Evolutionary conservation across 1,284 basidiomycete genomes (phyloP).

Genomic region (Cutaneotrichosporon arboriforme): DNA sequence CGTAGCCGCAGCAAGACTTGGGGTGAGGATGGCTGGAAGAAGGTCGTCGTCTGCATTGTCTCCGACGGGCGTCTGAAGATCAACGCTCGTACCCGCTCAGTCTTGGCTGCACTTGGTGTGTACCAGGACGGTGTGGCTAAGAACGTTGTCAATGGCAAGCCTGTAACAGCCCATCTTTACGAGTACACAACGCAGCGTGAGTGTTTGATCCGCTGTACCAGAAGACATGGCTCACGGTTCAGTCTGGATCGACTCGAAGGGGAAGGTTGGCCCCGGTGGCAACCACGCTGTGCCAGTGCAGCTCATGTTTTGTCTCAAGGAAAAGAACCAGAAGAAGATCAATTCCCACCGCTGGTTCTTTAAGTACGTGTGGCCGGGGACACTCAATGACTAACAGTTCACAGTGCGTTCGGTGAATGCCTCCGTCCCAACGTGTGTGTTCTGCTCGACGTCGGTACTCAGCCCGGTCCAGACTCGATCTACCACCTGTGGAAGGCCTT

Average conservation of each 20-base stretch:
- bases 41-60: conserved; percentile 62
- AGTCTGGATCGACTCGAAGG: conserved; percentile 74
- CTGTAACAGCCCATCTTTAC: conserved; percentile 87
- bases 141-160: conserved; percentile 77
- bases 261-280: conserved; percentile 66
- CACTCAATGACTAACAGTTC: conserved; percentile 44
- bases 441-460: conserved; percentile 89
- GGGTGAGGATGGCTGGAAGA: conserved; percentile 97
- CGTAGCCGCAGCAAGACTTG: conserved; percentile 68
- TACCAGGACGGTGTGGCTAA: conserved; percentile 89
- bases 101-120: conserved; percentile 78
- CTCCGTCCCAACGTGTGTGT: conserved; percentile 81
- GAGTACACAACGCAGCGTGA: conserved; percentile 86
- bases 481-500: conserved; percentile 98
- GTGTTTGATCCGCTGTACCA: conserved; percentile 30
- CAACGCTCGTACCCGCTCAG: conserved; percentile 74
- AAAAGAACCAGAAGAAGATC: conserved; percentile 72
- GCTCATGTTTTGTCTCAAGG: conserved; percentile 90
- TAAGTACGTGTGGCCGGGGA: conserved; percentile 27
- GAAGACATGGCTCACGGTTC: conserved; percentile 10
- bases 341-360: conserved; percentile 91
- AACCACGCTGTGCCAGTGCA: conserved; percentile 80
- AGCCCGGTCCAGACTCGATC: conserved; percentile 80
- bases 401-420: conserved; percentile 21
- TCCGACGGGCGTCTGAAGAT: conserved; percentile 78